These are phyloP conservation scores for Trichoderma koningiopsis DNA, from an alignment of 2,329 filamentous ascomycete genomes.

Conservation along the genomic window DNA sequence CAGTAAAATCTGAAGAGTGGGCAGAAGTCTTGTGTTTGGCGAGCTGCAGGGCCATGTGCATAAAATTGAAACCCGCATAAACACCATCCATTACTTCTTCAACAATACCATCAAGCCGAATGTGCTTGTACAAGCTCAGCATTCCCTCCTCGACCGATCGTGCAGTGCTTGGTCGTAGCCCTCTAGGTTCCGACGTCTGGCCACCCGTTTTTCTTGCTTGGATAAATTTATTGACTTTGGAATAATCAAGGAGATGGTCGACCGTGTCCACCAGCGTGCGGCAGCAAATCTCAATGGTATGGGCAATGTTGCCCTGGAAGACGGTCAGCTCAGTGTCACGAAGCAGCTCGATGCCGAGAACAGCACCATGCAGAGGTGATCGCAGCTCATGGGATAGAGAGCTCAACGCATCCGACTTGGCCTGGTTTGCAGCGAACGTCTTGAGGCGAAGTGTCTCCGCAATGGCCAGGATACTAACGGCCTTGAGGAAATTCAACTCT, in stretches of 20 bases:
- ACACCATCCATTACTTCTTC: constrained; percentile 54
- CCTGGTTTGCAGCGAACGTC: constrained; percentile 43
- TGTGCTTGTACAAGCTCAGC: constrained; percentile 32
- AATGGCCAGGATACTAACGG: constrained; percentile 59
- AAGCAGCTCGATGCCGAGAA: constrained; percentile 56
- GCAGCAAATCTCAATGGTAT: constrained; percentile 54
- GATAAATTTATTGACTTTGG: constrained; percentile 53
- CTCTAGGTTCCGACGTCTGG: background rate
- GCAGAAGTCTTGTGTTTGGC: constrained; percentile 25
- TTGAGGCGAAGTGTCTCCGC: constrained; percentile 55
- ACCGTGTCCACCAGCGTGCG: constrained; percentile 57
- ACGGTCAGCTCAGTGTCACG: constrained; percentile 52
- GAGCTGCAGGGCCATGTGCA: constrained; percentile 34
- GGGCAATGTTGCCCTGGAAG: constrained; percentile 50
- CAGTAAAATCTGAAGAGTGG: constrained; percentile 23
- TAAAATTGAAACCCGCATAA: constrained; percentile 48
- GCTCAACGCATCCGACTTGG: constrained; percentile 61
- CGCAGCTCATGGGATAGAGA: constrained; percentile 64
- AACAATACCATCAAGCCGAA: constrained; percentile 44
- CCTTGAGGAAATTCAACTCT: constrained; percentile 54
- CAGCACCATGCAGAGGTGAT: constrained; percentile 62
- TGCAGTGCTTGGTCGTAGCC: constrained; percentile 9
- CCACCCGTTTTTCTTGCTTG: constrained; percentile 21
- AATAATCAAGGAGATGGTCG: constrained; percentile 56
- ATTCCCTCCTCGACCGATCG: constrained; percentile 26